Evolutionary conservation across 2,329 filamentous ascomycete species (phyloP).

Genomic region (Chaetoscypha palmicola): DNA sequence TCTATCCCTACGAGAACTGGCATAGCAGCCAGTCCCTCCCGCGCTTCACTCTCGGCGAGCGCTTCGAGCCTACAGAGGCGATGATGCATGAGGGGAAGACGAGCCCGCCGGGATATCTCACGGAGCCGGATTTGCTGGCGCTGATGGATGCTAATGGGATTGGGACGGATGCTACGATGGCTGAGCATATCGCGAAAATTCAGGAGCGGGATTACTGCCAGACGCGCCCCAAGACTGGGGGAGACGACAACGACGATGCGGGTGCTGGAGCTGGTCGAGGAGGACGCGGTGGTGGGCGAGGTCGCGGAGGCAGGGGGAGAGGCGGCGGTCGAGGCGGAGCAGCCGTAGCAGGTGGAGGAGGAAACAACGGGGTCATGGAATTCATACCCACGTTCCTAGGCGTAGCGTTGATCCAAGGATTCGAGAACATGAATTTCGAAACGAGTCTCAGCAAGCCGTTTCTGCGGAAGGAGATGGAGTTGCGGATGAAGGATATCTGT

Average conservation of each 20-base stretch:
- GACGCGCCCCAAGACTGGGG: slow-evolving; percentile 45
- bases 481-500: slow-evolving; percentile 95
- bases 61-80: slow-evolving; percentile 81
- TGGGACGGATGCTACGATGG: slow-evolving; percentile 97
- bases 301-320: slow-evolving; percentile 33
- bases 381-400: slow-evolving; percentile 91
- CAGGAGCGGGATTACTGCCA: slow-evolving; percentile 83
- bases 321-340: slow-evolving; percentile 38
- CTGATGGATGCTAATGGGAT: slow-evolving; percentile 99
- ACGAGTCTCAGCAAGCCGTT: slow-evolving; percentile 94
- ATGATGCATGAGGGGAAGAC: slow-evolving; percentile 90
- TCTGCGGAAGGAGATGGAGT: slow-evolving; percentile 93
- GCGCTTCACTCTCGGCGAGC: slow-evolving; percentile 69
- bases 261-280: slow-evolving; percentile 34
- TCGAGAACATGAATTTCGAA: slow-evolving; percentile 89
- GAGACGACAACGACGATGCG: slow-evolving; percentile 32
- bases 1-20: slow-evolving; percentile 97
- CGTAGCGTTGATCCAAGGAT: slow-evolving; percentile 86
- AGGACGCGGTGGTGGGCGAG: slow-evolving; percentile 33
- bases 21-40: slow-evolving; percentile 79
- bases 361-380: slow-evolving; percentile 48
- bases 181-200: slow-evolving; percentile 95
- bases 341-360: slow-evolving; percentile 37
- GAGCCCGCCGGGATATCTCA: slow-evolving; percentile 74
- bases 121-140: slow-evolving; percentile 89